These are phyloP conservation scores for Pyrenula aspistea DNA, from an alignment of 495 filamentous ascomycete genomes.

Conservation along the genomic window DNA sequence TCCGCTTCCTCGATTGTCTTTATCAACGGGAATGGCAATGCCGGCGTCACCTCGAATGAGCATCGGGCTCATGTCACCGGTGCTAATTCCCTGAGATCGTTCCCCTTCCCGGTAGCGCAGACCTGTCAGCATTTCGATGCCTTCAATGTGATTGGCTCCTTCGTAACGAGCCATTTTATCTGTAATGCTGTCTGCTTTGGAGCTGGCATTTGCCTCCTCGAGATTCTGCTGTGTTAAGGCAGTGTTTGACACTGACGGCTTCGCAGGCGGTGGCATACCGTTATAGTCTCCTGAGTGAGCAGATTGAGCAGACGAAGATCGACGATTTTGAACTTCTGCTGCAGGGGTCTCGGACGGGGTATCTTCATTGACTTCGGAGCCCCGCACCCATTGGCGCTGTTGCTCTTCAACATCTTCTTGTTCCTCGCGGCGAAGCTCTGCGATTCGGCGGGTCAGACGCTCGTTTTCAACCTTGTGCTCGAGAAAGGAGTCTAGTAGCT, in stretches of 20 bases:
- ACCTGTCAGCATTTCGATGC: conserved; percentile 89
- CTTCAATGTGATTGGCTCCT: conserved; percentile 64
- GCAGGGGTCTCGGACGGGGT: conserved; percentile 34
- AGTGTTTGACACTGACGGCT: conserved; percentile 44
- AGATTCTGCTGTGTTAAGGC: conserved; percentile 49
- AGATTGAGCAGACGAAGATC: conserved; percentile 15
- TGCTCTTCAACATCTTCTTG: conserved; percentile 55
- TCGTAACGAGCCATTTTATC: conserved; percentile 71
- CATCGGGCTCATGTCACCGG: conserved; percentile 64
- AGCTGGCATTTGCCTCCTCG: conserved; percentile 61
- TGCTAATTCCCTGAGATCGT: conserved; percentile 76
- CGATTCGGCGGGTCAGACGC: conserved; percentile 69
- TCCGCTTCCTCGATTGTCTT: conserved; percentile 33
- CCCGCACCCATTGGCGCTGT: conserved; percentile 31
- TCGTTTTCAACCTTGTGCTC: conserved; percentile 98
- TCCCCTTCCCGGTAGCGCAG: conserved; percentile 83
- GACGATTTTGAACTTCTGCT: conserved; percentile 17
- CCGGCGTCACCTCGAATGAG: conserved; percentile 79
- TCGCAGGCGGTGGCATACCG: conserved; percentile 58
- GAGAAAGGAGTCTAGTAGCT: conserved; percentile 80
- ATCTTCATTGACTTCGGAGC: conserved; percentile 26
- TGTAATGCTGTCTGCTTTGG: conserved; percentile 56
- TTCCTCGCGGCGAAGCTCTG: conserved; percentile 76
- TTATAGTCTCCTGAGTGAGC: conserved; percentile 22
- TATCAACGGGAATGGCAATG: conserved; percentile 68